phyloP scores from a whole-genome alignment of 2,329 filamentous ascomycete species.

The Cercospora berteroae region DNA sequence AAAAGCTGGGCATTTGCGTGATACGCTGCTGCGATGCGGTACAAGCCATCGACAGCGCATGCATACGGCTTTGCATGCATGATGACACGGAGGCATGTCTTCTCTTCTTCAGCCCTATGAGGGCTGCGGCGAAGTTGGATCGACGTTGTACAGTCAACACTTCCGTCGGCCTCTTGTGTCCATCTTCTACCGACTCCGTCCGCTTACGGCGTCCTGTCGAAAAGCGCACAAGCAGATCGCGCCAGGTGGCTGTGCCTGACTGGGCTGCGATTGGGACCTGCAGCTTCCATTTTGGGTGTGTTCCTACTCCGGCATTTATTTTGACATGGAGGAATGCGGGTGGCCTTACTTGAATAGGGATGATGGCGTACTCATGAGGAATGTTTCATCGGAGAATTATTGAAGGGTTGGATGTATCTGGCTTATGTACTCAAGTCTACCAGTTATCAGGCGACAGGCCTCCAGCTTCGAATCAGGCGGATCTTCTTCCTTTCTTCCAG shows the following conservation, averaged over 20 bases:
- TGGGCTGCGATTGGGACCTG: neutral
- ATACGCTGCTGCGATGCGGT: neutral
- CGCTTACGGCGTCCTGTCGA: neutral
- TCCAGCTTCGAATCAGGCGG: too few relatives aligned
- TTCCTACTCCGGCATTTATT: neutral
- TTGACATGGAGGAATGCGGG: neutral
- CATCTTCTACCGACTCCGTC: too few relatives aligned
- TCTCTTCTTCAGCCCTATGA: neutral
- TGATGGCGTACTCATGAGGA: neutral
- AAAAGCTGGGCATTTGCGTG: neutral
- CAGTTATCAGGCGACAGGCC: neutral
- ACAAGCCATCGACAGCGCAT: constrained; percentile 3
- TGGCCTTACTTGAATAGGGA: neutral
- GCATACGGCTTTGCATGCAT: neutral
- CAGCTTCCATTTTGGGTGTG: neutral
- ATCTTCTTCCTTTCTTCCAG: too few relatives aligned
- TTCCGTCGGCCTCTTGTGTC: neutral
- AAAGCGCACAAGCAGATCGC: neutral
- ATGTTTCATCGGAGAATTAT: neutral
- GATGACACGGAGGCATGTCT: constrained; percentile 6
- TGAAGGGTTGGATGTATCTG: neutral
- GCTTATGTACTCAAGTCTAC: neutral
- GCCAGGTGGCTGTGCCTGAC: neutral
- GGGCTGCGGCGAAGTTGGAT: neutral
- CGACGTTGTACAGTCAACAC: neutral